Evolutionary conservation across 2,329 filamentous ascomycete genomes (phyloP), one percentile per base, ranked within the genome.

Genomic region (Xylaria sp.): DNA sequence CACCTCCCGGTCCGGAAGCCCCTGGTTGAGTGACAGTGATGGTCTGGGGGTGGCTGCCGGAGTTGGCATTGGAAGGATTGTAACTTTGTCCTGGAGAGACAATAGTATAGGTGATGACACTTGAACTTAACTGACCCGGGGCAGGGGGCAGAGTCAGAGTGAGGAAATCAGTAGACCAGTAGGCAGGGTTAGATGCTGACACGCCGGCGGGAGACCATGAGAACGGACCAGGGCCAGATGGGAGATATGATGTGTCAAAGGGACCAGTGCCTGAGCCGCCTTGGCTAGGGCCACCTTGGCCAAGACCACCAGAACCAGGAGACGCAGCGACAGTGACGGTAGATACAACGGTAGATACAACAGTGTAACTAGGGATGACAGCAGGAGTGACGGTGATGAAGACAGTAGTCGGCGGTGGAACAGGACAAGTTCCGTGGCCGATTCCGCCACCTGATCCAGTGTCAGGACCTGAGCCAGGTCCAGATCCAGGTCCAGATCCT

Each of bases 351-450:
- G 78, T 77, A 63, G 78, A 78, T 15, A 76, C 38, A 54, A 75
- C 71, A 57, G 74, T 74, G 9, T 56, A 56, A 38, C 53, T 38
- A 28, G 76, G 72, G 6, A 78, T 69, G 53, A 72, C 75, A 65
- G 77, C 75, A 15, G 81, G 79, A 61, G 78, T 79, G 59, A 86
- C 77, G 40, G 85, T 86, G 71, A 87, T 76, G 72, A 85, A 84
- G 68, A 86, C 80, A 46, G 85, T 86, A 42, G 79, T 81, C 42
- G 81, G 81, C 7, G 76, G 75, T 66, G 79, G 74, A 48, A 79
- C 67, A 68, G 80, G 77, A 72, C 85, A 86, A 28, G 80, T 83
- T 57, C 77, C 70, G 51, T 59, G 73, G 40, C 72, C 70, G 62
- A 71, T 63, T 53, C 64, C 71, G 48, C 36, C 64, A 36, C 61